These are phyloP conservation scores for Gossypium sturtianum DNA, from an alignment of 345 rosid genomes.

Conservation along the genomic window DNA sequence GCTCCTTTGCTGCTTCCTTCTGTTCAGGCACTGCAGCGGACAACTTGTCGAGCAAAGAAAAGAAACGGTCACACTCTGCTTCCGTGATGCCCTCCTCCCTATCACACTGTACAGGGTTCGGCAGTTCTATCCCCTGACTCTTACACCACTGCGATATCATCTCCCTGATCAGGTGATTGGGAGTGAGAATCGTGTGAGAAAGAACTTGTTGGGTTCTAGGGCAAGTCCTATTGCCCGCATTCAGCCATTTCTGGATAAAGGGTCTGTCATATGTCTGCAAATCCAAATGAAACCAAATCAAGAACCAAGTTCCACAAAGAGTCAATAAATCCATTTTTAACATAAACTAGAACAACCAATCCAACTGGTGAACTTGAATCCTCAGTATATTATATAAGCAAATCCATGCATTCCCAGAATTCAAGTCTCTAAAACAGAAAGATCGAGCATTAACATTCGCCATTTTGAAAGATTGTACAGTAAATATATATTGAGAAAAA, in stretches of 20 bases:
- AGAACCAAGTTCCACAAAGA: background rate
- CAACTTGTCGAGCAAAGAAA: conserved; percentile 59
- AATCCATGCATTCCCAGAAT: no score
- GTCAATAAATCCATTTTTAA: background rate
- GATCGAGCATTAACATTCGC: background rate
- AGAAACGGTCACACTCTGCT: conserved; percentile 55
- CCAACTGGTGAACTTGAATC: background rate
- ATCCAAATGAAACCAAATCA: conserved; percentile 16
- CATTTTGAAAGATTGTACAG: no score
- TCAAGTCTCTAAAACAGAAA: background rate
- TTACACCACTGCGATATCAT: conserved; percentile 83
- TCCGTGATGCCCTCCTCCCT: conserved; percentile 50
- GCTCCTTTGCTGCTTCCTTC: conserved; percentile 76
- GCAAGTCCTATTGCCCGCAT: conserved; percentile 78
- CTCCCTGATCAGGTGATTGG: conserved; percentile 70
- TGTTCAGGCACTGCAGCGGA: conserved; percentile 48
- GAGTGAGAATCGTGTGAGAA: conserved; percentile 58
- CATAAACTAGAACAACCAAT: background rate
- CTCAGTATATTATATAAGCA: no score
- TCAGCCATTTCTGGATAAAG: conserved; percentile 82
- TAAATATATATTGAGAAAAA: background rate
- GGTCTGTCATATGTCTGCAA: conserved; percentile 84
- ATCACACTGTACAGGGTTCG: conserved; percentile 27
- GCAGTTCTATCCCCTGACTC: conserved; percentile 47
- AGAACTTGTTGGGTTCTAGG: conserved; percentile 86